Conservation (phyloP, 2,329 filamentous ascomycete genomes). For the Trichophyton verrucosum region DNA sequence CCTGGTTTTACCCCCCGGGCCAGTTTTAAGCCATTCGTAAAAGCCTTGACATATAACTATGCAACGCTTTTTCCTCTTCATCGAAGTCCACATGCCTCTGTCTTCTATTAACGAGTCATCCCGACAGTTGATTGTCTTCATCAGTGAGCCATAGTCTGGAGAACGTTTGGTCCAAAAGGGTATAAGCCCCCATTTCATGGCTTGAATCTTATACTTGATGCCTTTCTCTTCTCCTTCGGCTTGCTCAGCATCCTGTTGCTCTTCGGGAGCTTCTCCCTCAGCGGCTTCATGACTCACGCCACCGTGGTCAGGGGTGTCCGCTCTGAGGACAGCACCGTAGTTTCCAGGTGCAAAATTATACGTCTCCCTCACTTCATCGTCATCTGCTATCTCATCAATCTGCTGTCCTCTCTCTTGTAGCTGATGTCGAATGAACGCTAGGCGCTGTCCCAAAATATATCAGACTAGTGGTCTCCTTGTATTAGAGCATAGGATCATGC, state of each 20-base stretch:
- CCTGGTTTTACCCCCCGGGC: conserved; percentile 58
- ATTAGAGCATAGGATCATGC: conserved; percentile 16
- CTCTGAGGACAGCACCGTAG: conserved; percentile 73
- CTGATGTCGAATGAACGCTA: conserved; percentile 60
- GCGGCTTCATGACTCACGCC: conserved; percentile 18
- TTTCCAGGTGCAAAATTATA: conserved; percentile 92
- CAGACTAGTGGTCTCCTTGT: not conserved
- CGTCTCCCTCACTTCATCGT: conserved; percentile 58
- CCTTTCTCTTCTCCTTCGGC: conserved; percentile 12
- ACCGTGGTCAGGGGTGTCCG: conserved; percentile 53
- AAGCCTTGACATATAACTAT: conserved; percentile 84
- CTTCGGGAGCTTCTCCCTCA: conserved; percentile 22
- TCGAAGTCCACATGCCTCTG: conserved; percentile 77
- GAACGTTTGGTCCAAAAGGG: conserved; percentile 86
- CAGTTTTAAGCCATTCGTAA: conserved; percentile 87
- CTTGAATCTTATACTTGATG: conserved; percentile 64
- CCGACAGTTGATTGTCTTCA: conserved; percentile 91
- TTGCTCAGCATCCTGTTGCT: conserved; percentile 16
- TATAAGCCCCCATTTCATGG: conserved; percentile 92
- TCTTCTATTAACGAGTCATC: conserved; percentile 69
- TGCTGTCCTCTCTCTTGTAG: conserved; percentile 63
- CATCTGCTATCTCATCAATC: conserved; percentile 57
- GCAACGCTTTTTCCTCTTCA: conserved; percentile 84
- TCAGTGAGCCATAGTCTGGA: conserved; percentile 61
- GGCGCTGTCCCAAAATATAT: conserved; percentile 43